phyloP scores from a whole-genome alignment of 179 eudicot genomes.

The Patellifolia procumbens region DNA sequence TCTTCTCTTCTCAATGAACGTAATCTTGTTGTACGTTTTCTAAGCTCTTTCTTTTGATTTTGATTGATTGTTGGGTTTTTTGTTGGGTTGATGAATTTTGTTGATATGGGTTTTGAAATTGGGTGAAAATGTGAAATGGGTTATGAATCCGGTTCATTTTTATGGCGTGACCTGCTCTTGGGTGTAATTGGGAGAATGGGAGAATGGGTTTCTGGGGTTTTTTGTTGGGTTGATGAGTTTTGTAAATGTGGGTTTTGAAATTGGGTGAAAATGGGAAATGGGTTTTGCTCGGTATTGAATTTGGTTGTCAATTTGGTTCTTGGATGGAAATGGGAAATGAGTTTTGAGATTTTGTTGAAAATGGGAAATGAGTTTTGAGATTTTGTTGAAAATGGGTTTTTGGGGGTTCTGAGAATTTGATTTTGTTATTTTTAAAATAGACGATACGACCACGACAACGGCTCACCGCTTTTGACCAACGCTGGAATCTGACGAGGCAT shows the following conservation, averaged over 20 bases:
- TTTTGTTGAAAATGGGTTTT: no score
- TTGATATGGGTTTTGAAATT: conserved; percentile 17
- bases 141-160: neutral
- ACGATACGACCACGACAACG: no score
- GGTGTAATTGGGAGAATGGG: neutral
- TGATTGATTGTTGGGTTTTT: no score
- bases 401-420: neutral
- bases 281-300: neutral
- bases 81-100: neutral
- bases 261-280: neutral
- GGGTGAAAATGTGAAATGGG: conserved; percentile 13
- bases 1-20: conserved; percentile 85
- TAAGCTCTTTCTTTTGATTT: conserved; percentile 5
- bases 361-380: no score
- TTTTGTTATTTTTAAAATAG: no score
- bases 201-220: no score
- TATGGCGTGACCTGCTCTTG: neutral
- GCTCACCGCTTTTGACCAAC: no score
- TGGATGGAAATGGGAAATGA: neutral
- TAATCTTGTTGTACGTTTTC: conserved; percentile 71
- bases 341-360: neutral
- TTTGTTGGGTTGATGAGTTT: no score
- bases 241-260: conserved; percentile 1
- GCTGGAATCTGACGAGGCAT: no score
- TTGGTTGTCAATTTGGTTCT: neutral